phyloP scores from a whole-genome alignment of 495 filamentous ascomycete genomes.

The Pseudevernia furfuracea region DNA sequence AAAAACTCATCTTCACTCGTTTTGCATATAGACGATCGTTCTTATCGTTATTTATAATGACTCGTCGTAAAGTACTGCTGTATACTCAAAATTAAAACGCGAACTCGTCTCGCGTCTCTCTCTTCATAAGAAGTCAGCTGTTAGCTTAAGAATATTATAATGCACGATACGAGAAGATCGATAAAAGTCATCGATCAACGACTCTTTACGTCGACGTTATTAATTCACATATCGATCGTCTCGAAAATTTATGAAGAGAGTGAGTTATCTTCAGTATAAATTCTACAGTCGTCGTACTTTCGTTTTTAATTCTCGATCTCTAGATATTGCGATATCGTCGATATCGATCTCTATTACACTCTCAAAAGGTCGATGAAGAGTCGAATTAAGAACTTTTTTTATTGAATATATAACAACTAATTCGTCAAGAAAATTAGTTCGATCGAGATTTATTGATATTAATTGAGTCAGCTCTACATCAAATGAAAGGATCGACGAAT shows the following conservation, averaged over 20 bases:
- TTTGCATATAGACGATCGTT: too few species aligned
- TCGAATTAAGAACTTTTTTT: constrained; percentile 16
- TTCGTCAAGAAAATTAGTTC: constrained; percentile 16
- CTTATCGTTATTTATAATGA: neutral
- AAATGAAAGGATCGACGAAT: constrained; percentile 7
- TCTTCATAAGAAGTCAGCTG: too few species aligned
- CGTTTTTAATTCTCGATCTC: neutral
- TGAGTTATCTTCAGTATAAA: constrained; percentile 1
- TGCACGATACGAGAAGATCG: constrained; percentile 1
- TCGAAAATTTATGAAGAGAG: constrained; percentile 17
- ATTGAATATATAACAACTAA: constrained; percentile 16
- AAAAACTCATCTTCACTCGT: too few species aligned
- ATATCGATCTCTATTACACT: constrained; percentile 1
- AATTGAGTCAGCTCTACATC: constrained; percentile 19
- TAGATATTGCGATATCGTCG: constrained; percentile 7
- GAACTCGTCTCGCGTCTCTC: neutral
- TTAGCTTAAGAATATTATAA: constrained; percentile 17
- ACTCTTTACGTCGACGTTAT: constrained; percentile 12
- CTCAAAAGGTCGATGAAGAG: neutral
- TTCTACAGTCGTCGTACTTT: neutral
- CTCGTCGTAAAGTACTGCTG: too few species aligned
- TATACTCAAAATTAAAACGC: neutral
- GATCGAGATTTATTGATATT: constrained; percentile 4
- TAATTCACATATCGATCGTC: constrained; percentile 9
- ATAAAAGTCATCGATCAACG: constrained; percentile 11